Evolutionary conservation across 2,329 filamentous ascomycete genomes (phyloP).

Genomic region (Zymoseptoria pseudotritici): DNA sequence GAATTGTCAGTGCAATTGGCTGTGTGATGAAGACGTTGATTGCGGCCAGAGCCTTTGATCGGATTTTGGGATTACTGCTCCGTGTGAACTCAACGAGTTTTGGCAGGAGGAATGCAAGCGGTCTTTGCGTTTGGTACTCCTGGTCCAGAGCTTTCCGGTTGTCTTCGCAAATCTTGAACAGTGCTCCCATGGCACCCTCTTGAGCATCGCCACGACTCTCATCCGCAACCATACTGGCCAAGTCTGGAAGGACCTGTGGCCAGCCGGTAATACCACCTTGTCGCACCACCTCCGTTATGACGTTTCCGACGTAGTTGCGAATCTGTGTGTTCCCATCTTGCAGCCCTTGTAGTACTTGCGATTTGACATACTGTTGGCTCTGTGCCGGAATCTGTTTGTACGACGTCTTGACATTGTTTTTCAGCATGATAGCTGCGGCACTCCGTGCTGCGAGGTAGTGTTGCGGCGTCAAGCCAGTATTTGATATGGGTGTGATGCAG

Average conservation of each 20-base stretch:
- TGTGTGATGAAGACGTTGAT: slow-evolving; percentile 91
- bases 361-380: slow-evolving; percentile 70
- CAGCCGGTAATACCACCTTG: slow-evolving; percentile 80
- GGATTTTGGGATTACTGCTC: slow-evolving; percentile 67
- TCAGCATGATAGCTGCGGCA: slow-evolving; percentile 87
- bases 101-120: slow-evolving; percentile 80
- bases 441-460: slow-evolving; percentile 69
- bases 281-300: slow-evolving; percentile 85
- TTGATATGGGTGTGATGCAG: slow-evolving; percentile 61
- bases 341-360: slow-evolving; percentile 68
- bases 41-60: slow-evolving; percentile 68
- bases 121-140: slow-evolving; percentile 81
- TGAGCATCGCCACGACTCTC: slow-evolving; percentile 63
- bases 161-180: slow-evolving; percentile 95
- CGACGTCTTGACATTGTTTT: slow-evolving; percentile 75
- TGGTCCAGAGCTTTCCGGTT: slow-evolving; percentile 79
- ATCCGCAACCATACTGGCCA: slow-evolving; percentile 72
- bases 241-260: slow-evolving; percentile 80
- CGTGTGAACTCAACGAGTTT: slow-evolving; percentile 83
- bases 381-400: slow-evolving; percentile 69
- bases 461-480: slow-evolving; percentile 51
- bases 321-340: slow-evolving; percentile 78
- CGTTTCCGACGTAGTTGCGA: slow-evolving; percentile 81
- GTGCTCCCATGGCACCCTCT: slow-evolving; percentile 86
- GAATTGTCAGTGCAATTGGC: slow-evolving; percentile 61